Percentiles rank a stretch among this genome's conserved stretches.
phyloP scores from a whole-genome alignment of 768 basidiomycete species.

The Phaeotremella skinneri region DNA sequence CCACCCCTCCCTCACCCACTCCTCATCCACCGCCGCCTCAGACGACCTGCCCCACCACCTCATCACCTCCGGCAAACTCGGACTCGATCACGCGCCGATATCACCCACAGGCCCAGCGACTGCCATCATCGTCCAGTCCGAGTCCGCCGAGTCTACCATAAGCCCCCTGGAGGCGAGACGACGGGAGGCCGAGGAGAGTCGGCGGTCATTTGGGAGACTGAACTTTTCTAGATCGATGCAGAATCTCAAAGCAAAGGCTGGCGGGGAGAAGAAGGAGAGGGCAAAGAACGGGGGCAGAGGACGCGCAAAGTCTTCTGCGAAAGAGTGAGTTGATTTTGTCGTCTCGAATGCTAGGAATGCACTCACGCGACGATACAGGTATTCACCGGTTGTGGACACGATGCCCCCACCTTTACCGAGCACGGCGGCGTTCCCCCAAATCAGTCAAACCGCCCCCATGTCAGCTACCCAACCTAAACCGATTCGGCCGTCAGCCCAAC shows the following conservation, averaged over 20 bases:
- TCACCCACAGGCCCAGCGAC: conserved; percentile 7
- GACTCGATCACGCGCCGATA: conserved; percentile 11
- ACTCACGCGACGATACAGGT: neutral
- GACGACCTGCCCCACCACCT: conserved; percentile 8
- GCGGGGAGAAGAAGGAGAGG: conserved; percentile 7
- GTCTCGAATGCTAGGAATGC: neutral
- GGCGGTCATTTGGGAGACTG: conserved; percentile 13
- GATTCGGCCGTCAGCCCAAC: neutral
- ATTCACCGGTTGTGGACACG: neutral
- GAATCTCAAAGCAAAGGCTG: conserved; percentile 7
- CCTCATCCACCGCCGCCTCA: conserved; percentile 8
- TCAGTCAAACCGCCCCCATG: neutral
- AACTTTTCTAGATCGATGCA: conserved; percentile 31
- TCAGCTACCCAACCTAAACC: neutral
- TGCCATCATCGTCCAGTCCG: conserved; percentile 7
- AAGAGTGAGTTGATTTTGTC: conserved; percentile 17
- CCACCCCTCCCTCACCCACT: conserved; percentile 16
- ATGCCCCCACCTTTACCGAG: conserved; percentile 14
- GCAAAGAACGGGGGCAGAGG: conserved; percentile 11
- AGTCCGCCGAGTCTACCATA: conserved; percentile 8
- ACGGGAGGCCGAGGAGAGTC: conserved; percentile 4
- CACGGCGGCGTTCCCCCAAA: neutral
- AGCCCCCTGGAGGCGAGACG: neutral
- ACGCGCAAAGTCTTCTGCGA: conserved; percentile 14
- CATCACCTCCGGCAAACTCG: conserved; percentile 6